A percentile compares a stretch with the other conserved stretches of the same genome.
Evolutionary conservation across 2,329 filamentous ascomycete species (phyloP).

Genomic region (Phialocephala subalpina): DNA sequence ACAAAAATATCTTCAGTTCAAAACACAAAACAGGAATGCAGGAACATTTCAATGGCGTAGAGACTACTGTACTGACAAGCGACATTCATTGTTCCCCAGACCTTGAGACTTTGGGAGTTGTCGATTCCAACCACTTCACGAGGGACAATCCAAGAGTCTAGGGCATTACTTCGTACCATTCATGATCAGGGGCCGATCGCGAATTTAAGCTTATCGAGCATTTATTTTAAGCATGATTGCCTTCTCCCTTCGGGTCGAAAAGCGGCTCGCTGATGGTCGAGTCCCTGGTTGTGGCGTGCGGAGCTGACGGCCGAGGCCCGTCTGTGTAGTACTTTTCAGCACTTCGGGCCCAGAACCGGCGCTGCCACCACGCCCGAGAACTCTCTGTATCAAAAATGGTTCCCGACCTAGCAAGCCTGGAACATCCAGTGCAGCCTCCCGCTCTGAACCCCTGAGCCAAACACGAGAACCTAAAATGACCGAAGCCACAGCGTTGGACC

Average conservation of each 20-base stretch:
- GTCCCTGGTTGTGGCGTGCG: constrained; percentile 4
- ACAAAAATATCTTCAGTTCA: too few relatives aligned
- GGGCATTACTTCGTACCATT: not conserved
- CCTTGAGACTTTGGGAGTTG: too few relatives aligned
- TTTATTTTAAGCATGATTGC: not conserved
- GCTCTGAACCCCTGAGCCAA: not conserved
- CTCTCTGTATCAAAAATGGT: not conserved
- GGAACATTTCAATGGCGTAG: too few relatives aligned
- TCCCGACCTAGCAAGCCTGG: not conserved
- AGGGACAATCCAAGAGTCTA: too few relatives aligned
- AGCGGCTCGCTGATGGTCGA: not conserved
- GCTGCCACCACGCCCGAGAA: not conserved
- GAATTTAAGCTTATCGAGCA: constrained; percentile 4
- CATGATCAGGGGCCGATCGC: not conserved
- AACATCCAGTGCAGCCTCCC: not conserved
- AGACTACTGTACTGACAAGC: too few relatives aligned
- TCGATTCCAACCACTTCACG: too few relatives aligned
- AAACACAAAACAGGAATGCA: too few relatives aligned
- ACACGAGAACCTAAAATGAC: constrained; percentile 9
- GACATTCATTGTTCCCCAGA: too few relatives aligned
- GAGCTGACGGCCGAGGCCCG: not conserved
- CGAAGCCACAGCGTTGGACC: constrained; percentile 8
- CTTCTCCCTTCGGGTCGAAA: not conserved
- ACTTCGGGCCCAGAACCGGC: not conserved
- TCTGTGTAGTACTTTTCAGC: too few relatives aligned